phyloP scores from a whole-genome alignment of 176 grass and related monocot genomes.

The Miscanthus lutarioriparius region DNA sequence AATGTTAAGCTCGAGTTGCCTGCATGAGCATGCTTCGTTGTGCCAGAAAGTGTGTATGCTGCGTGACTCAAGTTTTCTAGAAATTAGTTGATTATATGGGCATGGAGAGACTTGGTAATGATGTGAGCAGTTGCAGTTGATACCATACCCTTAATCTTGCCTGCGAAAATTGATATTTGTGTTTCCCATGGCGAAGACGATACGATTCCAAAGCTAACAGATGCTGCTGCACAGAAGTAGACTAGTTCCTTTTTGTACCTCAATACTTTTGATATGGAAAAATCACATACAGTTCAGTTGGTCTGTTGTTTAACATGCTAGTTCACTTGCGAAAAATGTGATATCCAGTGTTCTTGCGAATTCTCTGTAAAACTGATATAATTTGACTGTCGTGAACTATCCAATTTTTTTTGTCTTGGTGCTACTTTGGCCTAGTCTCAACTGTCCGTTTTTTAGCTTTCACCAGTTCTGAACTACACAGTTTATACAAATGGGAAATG shows the following conservation, averaged over 20 bases:
- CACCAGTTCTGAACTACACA: not conserved
- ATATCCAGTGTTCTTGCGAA: not conserved
- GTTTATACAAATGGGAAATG: not conserved
- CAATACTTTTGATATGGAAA: not conserved
- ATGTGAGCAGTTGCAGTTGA: conserved; percentile 17
- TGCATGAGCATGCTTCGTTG: conserved; percentile 44
- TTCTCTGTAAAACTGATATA: not conserved
- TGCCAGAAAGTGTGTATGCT: not conserved
- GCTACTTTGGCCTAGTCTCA: not conserved
- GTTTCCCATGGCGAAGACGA: conserved; percentile 39
- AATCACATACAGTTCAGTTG: conserved; percentile 19
- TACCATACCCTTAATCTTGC: conserved; percentile 6
- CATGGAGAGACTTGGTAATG: conserved; percentile 39
- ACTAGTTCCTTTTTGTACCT: conserved; percentile 34
- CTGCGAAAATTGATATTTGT: conserved; percentile 25
- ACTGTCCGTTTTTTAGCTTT: not conserved
- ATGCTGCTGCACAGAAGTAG: conserved; percentile 47
- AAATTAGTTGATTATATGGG: conserved; percentile 35
- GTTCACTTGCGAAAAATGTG: not conserved
- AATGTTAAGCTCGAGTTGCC: conserved; percentile 90
- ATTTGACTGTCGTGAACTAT: not conserved
- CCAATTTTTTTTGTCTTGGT: not conserved
- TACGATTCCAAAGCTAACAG: conserved; percentile 39
- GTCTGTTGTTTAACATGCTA: conserved; percentile 13
- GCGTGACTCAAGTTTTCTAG: conserved; percentile 7